Conservation (phyloP, 805 yeast genomes). For the Sungouiozyma ichnusensis region DNA sequence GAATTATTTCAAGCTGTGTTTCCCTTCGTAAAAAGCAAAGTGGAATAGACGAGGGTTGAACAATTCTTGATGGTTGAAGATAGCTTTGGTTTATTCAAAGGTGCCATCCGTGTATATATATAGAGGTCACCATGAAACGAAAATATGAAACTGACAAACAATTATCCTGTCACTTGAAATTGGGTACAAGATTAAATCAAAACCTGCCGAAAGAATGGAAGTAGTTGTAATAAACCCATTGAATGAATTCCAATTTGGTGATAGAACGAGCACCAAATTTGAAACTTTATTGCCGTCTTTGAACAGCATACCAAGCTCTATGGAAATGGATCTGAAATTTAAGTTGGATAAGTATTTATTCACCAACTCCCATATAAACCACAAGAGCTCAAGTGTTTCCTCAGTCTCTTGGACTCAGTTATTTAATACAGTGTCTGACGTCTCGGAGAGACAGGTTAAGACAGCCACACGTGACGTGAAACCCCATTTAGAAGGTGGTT, state of each 20-base stretch:
- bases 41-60: too few species aligned
- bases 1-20: too few species aligned
- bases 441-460: too few species aligned
- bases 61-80: too few species aligned
- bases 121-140: too few species aligned
- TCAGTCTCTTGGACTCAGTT: not conserved
- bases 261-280: not conserved
- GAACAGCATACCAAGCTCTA: not conserved
- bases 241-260: not conserved
- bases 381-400: not conserved
- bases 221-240: not conserved
- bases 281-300: slow-evolving; percentile 3
- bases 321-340: slow-evolving; percentile 1
- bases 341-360: slow-evolving; percentile 2
- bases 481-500: not conserved
- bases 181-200: too few species aligned
- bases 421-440: not conserved
- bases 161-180: too few species aligned
- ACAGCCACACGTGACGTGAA: not conserved
- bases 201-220: too few species aligned
- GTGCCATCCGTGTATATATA: too few species aligned
- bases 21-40: too few species aligned
- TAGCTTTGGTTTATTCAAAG: too few species aligned
- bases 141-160: too few species aligned
- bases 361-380: not conserved